Conservation (phyloP, 2,329 filamentous ascomycete genomes). For the Aspergillus proliferans region DNA sequence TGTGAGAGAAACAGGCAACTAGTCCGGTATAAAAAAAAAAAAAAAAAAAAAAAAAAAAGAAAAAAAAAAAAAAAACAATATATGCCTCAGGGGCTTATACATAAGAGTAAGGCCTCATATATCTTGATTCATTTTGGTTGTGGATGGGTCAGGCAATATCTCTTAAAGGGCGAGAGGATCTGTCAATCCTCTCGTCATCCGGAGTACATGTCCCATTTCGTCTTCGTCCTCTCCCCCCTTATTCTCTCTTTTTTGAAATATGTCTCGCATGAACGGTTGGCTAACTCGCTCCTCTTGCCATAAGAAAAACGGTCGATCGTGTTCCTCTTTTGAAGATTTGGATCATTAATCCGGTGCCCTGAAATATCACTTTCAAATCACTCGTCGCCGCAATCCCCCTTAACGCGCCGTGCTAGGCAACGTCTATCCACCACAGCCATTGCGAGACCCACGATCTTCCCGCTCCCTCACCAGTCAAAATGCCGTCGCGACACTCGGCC, state of each 20-base stretch:
- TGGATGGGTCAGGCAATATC: background rate
- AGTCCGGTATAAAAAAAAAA: background rate
- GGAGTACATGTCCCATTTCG: background rate
- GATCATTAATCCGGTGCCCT: background rate
- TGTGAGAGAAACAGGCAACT: background rate
- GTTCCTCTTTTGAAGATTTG: background rate
- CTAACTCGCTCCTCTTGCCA: background rate
- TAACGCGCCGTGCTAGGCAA: background rate
- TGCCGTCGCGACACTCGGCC: conserved; percentile 32
- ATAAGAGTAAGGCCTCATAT: background rate
- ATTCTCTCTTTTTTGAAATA: background rate
- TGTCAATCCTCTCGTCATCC: background rate
- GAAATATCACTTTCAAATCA: background rate
- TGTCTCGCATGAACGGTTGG: background rate
- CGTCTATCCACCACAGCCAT: conserved; percentile 1
- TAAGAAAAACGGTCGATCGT: background rate
- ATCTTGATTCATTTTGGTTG: background rate
- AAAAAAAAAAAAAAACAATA: background rate
- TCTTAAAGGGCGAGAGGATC: background rate
- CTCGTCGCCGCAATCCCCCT: background rate
- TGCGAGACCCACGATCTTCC: conserved; percentile 7
- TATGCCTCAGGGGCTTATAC: background rate
- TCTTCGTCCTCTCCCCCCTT: background rate
- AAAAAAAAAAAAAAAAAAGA: background rate
- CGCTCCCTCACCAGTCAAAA: conserved; percentile 14